phyloP scores from a whole-genome alignment of 768 basidiomycete species.

The Lyophyllum atratum region DNA sequence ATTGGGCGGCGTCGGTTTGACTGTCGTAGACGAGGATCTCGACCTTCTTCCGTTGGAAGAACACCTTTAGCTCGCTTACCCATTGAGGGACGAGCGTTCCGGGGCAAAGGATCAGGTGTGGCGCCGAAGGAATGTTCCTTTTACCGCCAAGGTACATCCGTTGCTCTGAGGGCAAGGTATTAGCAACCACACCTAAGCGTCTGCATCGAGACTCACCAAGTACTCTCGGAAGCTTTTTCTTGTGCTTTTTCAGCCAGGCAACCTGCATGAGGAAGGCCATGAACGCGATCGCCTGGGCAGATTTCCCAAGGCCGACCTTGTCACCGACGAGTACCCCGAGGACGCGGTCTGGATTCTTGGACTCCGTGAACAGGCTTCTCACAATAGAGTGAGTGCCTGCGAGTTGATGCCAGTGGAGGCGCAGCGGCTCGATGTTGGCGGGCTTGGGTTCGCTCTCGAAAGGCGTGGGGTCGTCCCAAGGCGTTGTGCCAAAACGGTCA shows the following conservation, averaged over 20 bases:
- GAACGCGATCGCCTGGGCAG: slow-evolving; percentile 17
- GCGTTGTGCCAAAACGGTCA: slow-evolving; percentile 17
- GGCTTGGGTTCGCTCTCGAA: neutral
- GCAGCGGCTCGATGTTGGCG: neutral
- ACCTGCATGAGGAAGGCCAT: slow-evolving; percentile 21
- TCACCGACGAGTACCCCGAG: slow-evolving; percentile 25
- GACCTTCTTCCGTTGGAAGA: slow-evolving; percentile 14
- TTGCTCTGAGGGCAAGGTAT: neutral
- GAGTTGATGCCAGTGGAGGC: slow-evolving; percentile 28
- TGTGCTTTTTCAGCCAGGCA: slow-evolving; percentile 1
- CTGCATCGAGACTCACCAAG: slow-evolving; percentile 12
- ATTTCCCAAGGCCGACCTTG: slow-evolving; percentile 35
- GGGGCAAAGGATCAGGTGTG: slow-evolving; percentile 23
- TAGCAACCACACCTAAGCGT: too few relatives aligned
- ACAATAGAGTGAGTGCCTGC: slow-evolving; percentile 24
- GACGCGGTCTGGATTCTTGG: neutral
- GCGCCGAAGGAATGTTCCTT: neutral
- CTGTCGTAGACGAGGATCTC: slow-evolving; percentile 28
- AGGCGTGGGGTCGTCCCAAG: slow-evolving; percentile 15
- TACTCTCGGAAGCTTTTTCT: neutral
- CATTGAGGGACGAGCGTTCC: slow-evolving; percentile 23
- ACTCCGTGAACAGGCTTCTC: slow-evolving; percentile 11
- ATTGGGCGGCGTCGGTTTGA: neutral
- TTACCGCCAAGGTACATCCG: neutral
- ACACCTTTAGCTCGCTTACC: slow-evolving; percentile 15